phyloP scores from a whole-genome alignment of 2,329 filamentous ascomycete genomes.

The Alternaria panax region DNA sequence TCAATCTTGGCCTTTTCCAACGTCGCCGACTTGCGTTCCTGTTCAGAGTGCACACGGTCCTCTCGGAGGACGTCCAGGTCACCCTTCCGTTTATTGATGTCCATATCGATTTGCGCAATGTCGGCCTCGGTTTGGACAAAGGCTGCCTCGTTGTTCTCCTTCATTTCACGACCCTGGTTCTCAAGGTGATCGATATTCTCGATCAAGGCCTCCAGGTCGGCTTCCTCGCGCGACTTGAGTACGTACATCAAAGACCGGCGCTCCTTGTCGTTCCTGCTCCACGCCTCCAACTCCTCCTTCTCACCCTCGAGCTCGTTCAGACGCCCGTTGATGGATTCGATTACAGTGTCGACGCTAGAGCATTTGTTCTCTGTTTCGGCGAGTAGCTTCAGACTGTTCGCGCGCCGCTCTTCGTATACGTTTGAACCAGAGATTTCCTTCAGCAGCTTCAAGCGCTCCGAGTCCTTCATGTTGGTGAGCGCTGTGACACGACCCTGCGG shows the following conservation, averaged over 20 bases:
- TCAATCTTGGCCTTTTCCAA: conserved; percentile 85
- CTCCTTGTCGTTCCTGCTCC: conserved; percentile 94
- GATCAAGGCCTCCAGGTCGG: conserved; percentile 76
- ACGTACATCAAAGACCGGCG: conserved; percentile 92
- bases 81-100: conserved; percentile 81
- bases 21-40: conserved; percentile 83
- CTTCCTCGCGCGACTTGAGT: conserved; percentile 88
- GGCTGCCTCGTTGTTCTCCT: conserved; percentile 78
- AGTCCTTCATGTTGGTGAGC: conserved; percentile 98
- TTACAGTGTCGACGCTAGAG: conserved; percentile 89
- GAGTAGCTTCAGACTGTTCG: conserved; percentile 96
- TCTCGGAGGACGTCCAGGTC: conserved; percentile 84
- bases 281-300: conserved; percentile 92
- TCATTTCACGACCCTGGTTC: conserved; percentile 82
- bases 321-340: conserved; percentile 90
- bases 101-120: conserved; percentile 76
- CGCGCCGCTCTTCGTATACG: conserved; percentile 90
- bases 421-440: conserved; percentile 99
- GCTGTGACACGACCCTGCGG: conserved; percentile 95
- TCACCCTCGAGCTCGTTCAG: conserved; percentile 92
- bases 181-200: conserved; percentile 83
- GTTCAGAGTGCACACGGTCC: conserved; percentile 86
- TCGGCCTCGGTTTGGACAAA: conserved; percentile 82
- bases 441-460: conserved; percentile 83
- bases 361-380: conserved; percentile 94